These are phyloP conservation scores for Scutellaria baicalensis DNA, from an alignment of 257 asterid genomes.

Conservation along the genomic window DNA sequence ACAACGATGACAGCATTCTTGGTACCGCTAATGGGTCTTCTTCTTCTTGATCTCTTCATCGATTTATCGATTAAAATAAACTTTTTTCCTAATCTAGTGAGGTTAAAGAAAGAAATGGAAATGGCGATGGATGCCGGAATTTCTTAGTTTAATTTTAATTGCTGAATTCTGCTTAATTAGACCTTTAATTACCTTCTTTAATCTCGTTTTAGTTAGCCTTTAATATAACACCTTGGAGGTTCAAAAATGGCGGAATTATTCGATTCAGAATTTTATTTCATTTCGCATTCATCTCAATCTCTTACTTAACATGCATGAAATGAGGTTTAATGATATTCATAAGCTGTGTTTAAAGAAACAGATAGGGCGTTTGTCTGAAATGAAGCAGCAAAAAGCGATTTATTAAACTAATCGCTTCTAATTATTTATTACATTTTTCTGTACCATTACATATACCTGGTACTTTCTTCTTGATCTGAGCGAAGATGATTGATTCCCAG, in stretches of 20 bases:
- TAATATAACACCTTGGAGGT: not conserved
- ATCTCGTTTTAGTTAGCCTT: slow-evolving; percentile 16
- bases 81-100: not conserved
- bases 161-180: slow-evolving; percentile 15
- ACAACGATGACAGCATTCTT: slow-evolving; percentile 5
- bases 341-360: not conserved
- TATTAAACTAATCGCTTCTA: slow-evolving; percentile 8
- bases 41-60: slow-evolving; percentile 31
- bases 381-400: slow-evolving; percentile 41
- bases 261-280: not conserved
- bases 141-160: slow-evolving; percentile 5
- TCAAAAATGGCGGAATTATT: not conserved
- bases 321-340: not conserved
- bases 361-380: slow-evolving; percentile 36
- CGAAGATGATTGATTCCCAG: not conserved
- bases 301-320: not conserved
- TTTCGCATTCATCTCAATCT: not conserved
- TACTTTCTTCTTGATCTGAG: slow-evolving; percentile 1
- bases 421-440: slow-evolving; percentile 10
- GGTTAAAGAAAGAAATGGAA: not conserved
- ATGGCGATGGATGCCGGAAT: not conserved
- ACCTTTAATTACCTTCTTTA: not conserved
- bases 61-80: slow-evolving; percentile 22
- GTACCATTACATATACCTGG: not conserved
- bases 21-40: slow-evolving; percentile 44